These are phyloP conservation scores for Fusarium sp. DNA, from an alignment of 2,329 filamentous ascomycete genomes.

Conservation along the genomic window DNA sequence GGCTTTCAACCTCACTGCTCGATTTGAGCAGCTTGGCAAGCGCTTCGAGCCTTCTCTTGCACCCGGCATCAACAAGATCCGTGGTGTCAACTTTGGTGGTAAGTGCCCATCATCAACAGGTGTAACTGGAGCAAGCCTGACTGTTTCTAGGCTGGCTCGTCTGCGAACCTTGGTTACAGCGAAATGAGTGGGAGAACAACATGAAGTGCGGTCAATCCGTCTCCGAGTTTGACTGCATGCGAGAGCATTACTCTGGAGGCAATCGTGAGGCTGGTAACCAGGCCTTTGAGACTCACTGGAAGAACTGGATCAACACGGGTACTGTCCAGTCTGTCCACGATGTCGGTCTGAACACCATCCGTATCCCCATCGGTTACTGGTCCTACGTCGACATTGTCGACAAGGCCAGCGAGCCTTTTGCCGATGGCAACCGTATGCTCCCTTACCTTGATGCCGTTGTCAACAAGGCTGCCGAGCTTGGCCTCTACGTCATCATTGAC, in stretches of 20 bases:
- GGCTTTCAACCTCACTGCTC: conserved; percentile 28
- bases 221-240: conserved; percentile 33
- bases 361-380: conserved; percentile 35
- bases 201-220: conserved; percentile 15
- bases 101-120: background rate
- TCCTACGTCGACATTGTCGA: conserved; percentile 28
- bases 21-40: conserved; percentile 28
- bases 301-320: conserved; percentile 25
- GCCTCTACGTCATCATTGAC: conserved; percentile 32
- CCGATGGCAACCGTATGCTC: conserved; percentile 24
- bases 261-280: conserved; percentile 25
- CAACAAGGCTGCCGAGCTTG: conserved; percentile 21
- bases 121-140: background rate
- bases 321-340: conserved; percentile 34
- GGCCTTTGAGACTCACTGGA: conserved; percentile 27
- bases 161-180: conserved; percentile 21
- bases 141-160: conserved; percentile 22
- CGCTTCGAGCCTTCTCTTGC: conserved; percentile 18
- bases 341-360: conserved; percentile 30
- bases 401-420: conserved; percentile 27
- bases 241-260: conserved; percentile 15
- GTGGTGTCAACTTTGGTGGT: conserved; percentile 32
- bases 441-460: conserved; percentile 30
- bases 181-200: conserved; percentile 13
- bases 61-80: conserved; percentile 22